phyloP scores from a whole-genome alignment of 1,284 basidiomycete genomes.

The Cryptococcus sp. region DNA sequence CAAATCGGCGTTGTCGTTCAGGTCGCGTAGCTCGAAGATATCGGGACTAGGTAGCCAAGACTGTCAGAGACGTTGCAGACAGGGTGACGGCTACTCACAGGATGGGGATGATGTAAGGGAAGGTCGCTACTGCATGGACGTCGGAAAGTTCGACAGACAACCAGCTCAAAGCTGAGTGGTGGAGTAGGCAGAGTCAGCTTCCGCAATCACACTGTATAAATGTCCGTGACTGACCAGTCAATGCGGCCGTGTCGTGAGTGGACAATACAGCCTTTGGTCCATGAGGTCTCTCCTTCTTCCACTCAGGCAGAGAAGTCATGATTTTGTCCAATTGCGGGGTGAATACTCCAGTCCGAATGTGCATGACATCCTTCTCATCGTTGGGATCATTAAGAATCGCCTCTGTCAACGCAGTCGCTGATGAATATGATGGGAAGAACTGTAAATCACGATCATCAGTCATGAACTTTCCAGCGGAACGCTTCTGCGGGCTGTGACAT shows the following conservation, averaged over 20 bases:
- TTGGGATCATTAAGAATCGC: slow-evolving; percentile 62
- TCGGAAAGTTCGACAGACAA: slow-evolving; percentile 71
- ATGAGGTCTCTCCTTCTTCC: slow-evolving; percentile 74
- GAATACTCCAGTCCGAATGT: slow-evolving; percentile 66
- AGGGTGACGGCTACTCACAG: slow-evolving; percentile 60
- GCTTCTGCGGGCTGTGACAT: slow-evolving; percentile 20
- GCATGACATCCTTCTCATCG: slow-evolving; percentile 68
- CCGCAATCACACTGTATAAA: not conserved
- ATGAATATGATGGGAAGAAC: slow-evolving; percentile 69
- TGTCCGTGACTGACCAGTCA: slow-evolving; percentile 37
- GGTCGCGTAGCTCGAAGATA: slow-evolving; percentile 54
- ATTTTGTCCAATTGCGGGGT: slow-evolving; percentile 62
- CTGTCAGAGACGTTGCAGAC: slow-evolving; percentile 1
- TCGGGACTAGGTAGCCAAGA: slow-evolving; percentile 35
- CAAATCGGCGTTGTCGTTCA: slow-evolving; percentile 54
- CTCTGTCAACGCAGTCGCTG: slow-evolving; percentile 64
- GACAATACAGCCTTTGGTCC: slow-evolving; percentile 81
- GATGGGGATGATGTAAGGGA: slow-evolving; percentile 73
- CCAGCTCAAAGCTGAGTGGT: slow-evolving; percentile 65
- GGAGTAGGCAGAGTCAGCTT: slow-evolving; percentile 1
- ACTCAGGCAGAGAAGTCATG: slow-evolving; percentile 63
- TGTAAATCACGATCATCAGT: slow-evolving; percentile 3
- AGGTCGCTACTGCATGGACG: slow-evolving; percentile 69
- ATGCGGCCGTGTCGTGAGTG: slow-evolving; percentile 82
- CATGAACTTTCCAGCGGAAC: not conserved